Evolutionary conservation across 208 protist genomes (phyloP).

Genomic region (Leishmania amazonensis): DNA sequence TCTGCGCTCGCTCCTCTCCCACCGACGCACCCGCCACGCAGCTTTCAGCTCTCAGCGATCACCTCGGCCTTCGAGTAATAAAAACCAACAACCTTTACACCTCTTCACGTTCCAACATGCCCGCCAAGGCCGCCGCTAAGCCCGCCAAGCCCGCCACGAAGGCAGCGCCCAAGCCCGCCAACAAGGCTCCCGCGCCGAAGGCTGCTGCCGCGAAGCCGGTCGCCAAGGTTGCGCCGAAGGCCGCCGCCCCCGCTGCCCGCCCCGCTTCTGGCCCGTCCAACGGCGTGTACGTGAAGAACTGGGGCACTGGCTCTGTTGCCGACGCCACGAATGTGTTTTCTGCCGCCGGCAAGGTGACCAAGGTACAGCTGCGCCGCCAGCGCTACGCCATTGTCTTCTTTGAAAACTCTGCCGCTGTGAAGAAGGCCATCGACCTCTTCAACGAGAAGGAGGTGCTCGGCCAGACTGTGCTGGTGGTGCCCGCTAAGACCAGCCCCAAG

Average conservation of each 20-base stretch:
- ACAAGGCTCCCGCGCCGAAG: slow-evolving; percentile 50
- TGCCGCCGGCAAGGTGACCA: slow-evolving; percentile 60
- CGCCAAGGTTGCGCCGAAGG: slow-evolving; percentile 32
- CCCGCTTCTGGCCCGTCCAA: slow-evolving; percentile 48
- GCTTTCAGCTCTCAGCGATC: slow-evolving; percentile 40
- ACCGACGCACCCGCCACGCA: not conserved
- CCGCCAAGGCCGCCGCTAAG: slow-evolving; percentile 59
- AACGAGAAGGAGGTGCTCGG: slow-evolving; percentile 83
- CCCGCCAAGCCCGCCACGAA: slow-evolving; percentile 47
- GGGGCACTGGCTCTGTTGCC: slow-evolving; percentile 71
- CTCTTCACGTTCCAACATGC: slow-evolving; percentile 34
- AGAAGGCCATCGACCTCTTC: slow-evolving; percentile 88
- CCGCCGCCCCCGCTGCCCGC: slow-evolving; percentile 36
- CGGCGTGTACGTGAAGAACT: slow-evolving; percentile 90
- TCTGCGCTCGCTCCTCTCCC: too few relatives aligned
- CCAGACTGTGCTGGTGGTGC: slow-evolving; percentile 62
- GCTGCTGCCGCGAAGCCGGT: slow-evolving; percentile 36
- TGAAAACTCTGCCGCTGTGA: slow-evolving; percentile 77
- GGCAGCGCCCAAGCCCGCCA: slow-evolving; percentile 47
- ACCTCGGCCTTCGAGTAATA: slow-evolving; percentile 90
- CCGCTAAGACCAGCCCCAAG: slow-evolving; percentile 78
- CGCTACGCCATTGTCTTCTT: slow-evolving; percentile 86
- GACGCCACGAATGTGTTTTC: slow-evolving; percentile 61
- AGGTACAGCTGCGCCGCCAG: slow-evolving; percentile 71
- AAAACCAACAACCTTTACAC: slow-evolving; percentile 39